phyloP scores from a whole-genome alignment of 768 basidiomycete genomes.

The Tulasnella sp. region DNA sequence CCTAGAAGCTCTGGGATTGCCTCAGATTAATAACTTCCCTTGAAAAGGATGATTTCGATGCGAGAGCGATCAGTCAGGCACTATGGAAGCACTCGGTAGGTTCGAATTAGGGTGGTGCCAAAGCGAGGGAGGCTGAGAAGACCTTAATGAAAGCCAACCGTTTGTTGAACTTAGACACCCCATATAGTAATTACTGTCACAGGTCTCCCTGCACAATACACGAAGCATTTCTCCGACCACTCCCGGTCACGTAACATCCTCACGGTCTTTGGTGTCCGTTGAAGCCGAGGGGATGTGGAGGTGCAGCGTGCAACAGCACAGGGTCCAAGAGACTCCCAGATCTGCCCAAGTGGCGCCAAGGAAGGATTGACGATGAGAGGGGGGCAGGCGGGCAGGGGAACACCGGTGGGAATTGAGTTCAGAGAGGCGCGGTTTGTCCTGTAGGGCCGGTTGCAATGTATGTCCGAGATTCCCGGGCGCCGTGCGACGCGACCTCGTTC shows the following conservation, averaged over 20 bases:
- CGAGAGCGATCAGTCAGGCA: conserved; percentile 4
- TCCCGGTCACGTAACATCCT: not conserved
- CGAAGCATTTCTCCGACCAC: not conserved
- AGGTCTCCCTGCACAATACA: not conserved
- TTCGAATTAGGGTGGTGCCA: not conserved
- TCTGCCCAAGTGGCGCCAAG: not conserved
- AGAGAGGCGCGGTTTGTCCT: not conserved
- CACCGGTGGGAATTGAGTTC: not conserved
- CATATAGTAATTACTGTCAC: not conserved
- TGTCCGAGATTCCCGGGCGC: not conserved
- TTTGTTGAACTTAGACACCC: not conserved
- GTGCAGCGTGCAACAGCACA: not conserved
- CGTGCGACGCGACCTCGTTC: not conserved
- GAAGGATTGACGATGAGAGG: not conserved
- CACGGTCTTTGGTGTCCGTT: not conserved
- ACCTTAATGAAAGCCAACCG: not conserved
- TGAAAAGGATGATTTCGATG: not conserved
- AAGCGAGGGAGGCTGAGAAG: not conserved
- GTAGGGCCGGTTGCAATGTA: not conserved
- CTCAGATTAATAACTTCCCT: not conserved
- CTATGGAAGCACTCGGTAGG: not conserved
- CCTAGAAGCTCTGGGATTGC: not conserved
- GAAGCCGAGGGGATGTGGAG: not conserved
- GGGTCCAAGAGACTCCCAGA: not conserved
- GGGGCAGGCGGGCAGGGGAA: not conserved